Evolutionary conservation across 306 rosid species (phyloP), one percentile per base, ranked within the genome.

Genomic region (Pyrus pyrifolia): DNA sequence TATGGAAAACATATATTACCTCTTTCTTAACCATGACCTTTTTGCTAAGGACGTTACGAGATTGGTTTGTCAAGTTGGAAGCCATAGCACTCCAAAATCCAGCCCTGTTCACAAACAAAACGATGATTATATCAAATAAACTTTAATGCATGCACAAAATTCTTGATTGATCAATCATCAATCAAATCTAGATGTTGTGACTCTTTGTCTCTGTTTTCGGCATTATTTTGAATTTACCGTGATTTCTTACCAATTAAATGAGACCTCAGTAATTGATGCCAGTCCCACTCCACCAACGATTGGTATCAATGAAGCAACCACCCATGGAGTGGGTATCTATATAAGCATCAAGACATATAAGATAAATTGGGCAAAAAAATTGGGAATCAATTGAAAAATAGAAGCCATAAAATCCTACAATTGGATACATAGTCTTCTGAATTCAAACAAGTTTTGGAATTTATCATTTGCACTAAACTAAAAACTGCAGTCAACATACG

Each of bases 11-110:
- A 11, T 19, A 52, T 12, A 75, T 45, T 70, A 83, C 97, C 89
- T 92, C 97, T 77, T 86, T 79, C 72, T 91, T 96, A 74, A 87
- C 88, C 99, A 96, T 92, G 85, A 96, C 85, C 73, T 91, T 92
- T 83, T 96, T 96, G 91, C 99, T 96, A 62, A 96, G 99, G 70
- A 96, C 99, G 71, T 96, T 96, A 70, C 98, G 99, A 70, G 93
- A 96, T 75, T 96, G 99, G 78, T 92, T 92, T 11, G 98, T 58
- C 90, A 92, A 75, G 86, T 96, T 96, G 82, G 99, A 95, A 72
- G 97, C 99, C 99, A 95, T 95, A 44, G 99, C 99, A 82, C 93
- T 95, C 92, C 85, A 90, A 90, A 95, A 95, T 71, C 99, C 97
- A 73, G 84, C 88, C 98, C 98, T 94, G 70, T 71, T 75, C 79